These are phyloP conservation scores for Pseudogymnoascus sp. DNA, from an alignment of 2,329 filamentous ascomycete genomes.

Conservation along the genomic window DNA sequence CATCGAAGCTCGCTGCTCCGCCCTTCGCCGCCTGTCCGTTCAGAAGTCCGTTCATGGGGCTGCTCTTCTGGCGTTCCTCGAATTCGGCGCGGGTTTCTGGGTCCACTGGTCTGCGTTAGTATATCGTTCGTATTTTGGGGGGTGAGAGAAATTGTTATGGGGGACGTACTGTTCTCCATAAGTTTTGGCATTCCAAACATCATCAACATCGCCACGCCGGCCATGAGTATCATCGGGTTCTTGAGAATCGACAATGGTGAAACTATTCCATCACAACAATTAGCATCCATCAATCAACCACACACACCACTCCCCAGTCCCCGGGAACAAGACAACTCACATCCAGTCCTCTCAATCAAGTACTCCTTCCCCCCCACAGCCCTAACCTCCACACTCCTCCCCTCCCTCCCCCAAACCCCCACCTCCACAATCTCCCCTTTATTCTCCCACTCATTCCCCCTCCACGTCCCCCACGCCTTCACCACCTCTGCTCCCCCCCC, in stretches of 20 bases:
- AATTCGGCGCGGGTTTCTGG: conserved; percentile 92
- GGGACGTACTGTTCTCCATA: conserved; percentile 80
- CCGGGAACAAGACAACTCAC: conserved; percentile 43
- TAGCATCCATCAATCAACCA: conserved; percentile 8
- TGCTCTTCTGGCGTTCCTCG: conserved; percentile 77
- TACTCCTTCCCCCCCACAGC: conserved; percentile 60
- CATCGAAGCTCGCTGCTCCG: conserved; percentile 54
- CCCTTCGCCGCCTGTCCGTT: conserved; percentile 31
- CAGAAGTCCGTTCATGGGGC: conserved; percentile 53
- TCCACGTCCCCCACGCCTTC: conserved; percentile 72
- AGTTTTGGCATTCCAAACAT: conserved; percentile 93
- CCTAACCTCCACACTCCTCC: conserved; percentile 29
- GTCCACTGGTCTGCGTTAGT: conserved; percentile 59
- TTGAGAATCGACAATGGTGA: conserved; percentile 76
- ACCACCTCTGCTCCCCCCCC: conserved; percentile 36
- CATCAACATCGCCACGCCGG: conserved; percentile 69
- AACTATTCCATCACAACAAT: conserved; percentile 41
- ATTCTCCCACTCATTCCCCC: conserved; percentile 85
- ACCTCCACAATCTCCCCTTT: conserved; percentile 56
- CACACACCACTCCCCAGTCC: background rate
- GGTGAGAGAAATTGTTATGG: background rate
- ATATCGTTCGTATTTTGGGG: too few species aligned
- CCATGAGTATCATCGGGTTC: conserved; percentile 95
- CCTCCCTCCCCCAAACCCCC: conserved; percentile 30
- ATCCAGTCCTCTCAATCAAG: conserved; percentile 67